Percentiles rank a stretch among this genome's conserved stretches.
These are phyloP conservation scores for Botryobasidium botryosum DNA, from an alignment of 768 basidiomycete species.

Conservation along the genomic window DNA sequence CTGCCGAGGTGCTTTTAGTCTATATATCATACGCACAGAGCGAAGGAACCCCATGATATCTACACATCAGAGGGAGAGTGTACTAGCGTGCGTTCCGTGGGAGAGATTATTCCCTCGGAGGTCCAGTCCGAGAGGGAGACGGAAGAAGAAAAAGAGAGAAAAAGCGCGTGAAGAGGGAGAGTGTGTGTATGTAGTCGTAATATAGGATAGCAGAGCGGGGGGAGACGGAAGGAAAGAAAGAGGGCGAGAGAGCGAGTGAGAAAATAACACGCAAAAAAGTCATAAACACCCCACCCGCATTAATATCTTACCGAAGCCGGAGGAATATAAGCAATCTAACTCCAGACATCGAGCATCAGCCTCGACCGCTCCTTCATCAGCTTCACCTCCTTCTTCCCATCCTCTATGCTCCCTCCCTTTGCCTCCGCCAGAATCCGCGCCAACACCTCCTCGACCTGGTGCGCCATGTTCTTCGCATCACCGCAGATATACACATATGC, in stretches of 20 bases:
- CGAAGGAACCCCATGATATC: too few relatives aligned
- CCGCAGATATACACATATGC: slow-evolving; percentile 97
- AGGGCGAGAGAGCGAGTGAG: neutral
- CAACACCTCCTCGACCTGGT: slow-evolving; percentile 82
- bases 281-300: neutral
- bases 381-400: slow-evolving; percentile 85
- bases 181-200: neutral
- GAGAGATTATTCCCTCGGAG: too few relatives aligned
- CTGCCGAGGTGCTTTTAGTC: too few relatives aligned
- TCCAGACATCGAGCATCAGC: slow-evolving; percentile 81
- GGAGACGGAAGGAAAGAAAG: too few relatives aligned
- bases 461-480: slow-evolving; percentile 93
- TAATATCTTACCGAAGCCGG: too few relatives aligned
- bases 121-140: neutral
- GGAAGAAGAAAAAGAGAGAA: neutral
- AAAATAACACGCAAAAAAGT: neutral
- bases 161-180: neutral
- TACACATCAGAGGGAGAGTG: too few relatives aligned
- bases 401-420: slow-evolving; percentile 76
- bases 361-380: slow-evolving; percentile 86
- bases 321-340: slow-evolving; percentile 26
- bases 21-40: too few relatives aligned
- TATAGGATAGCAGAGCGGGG: too few relatives aligned
- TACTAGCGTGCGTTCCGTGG: too few relatives aligned
- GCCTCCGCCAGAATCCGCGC: slow-evolving; percentile 76